Conservation (phyloP, 108 stramenopile species). For the Fistulifera pelliculosa region DNA sequence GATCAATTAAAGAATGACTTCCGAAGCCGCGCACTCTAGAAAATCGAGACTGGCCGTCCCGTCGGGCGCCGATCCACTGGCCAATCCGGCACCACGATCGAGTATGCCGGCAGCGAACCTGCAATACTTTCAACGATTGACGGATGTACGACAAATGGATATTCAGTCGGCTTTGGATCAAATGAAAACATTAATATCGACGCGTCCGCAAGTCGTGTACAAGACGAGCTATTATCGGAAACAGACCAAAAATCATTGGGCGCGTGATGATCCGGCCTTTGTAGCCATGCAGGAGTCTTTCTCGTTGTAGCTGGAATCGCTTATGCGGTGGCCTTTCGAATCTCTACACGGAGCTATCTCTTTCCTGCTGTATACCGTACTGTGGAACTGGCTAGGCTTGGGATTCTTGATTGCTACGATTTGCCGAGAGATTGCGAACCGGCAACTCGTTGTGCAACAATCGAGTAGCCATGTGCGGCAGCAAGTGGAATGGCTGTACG, state of each 20-base stretch:
- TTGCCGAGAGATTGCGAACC: conserved; percentile 71
- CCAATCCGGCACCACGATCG: conserved; percentile 3
- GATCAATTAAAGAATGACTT: not conserved
- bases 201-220: conserved; percentile 70
- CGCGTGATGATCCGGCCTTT: conserved; percentile 97
- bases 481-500: conserved; percentile 95
- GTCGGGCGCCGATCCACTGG: conserved; percentile 27
- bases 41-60: conserved; percentile 22
- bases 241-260: conserved; percentile 98
- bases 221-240: conserved; percentile 87
- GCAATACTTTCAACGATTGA: conserved; percentile 55
- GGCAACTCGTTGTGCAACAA: conserved; percentile 53
- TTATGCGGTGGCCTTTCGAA: conserved; percentile 71
- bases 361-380: conserved; percentile 38
- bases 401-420: conserved; percentile 59
- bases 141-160: conserved; percentile 80
- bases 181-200: conserved; percentile 71
- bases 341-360: conserved; percentile 20
- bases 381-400: conserved; percentile 51
- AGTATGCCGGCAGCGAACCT: conserved; percentile 8
- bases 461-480: conserved; percentile 81
- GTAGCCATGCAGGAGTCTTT: conserved; percentile 80
- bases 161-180: conserved; percentile 80
- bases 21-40: conserved; percentile 3
- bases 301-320: conserved; percentile 69